phyloP scores from a whole-genome alignment of 202 grass and related monocot genomes.

The Carex arenaria region DNA sequence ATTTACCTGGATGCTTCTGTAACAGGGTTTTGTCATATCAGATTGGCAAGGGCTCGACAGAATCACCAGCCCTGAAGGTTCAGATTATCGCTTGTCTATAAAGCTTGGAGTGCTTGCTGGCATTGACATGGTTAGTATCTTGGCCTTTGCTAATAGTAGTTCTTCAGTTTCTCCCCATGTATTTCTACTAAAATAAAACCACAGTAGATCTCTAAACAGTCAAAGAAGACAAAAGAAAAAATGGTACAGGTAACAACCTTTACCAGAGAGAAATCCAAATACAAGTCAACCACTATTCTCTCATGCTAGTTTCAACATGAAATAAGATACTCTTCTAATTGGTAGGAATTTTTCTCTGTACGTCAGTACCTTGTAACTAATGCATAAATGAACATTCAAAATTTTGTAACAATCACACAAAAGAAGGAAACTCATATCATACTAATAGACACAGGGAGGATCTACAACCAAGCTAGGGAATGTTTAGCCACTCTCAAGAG shows the following conservation, averaged over 20 bases:
- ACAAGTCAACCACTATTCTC: not conserved
- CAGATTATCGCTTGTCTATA: constrained; percentile 44
- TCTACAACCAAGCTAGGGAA: too few relatives aligned
- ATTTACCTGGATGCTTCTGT: constrained; percentile 2
- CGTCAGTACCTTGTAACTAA: not conserved
- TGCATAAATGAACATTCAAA: not conserved
- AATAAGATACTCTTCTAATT: not conserved
- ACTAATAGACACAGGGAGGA: not conserved
- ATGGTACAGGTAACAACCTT: not conserved
- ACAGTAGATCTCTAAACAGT: not conserved
- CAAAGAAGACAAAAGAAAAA: not conserved
- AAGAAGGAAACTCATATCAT: not conserved
- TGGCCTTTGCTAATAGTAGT: not conserved
- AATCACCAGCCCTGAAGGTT: constrained; percentile 29
- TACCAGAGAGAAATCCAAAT: not conserved
- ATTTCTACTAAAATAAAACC: not conserved
- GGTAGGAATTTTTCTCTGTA: not conserved
- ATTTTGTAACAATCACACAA: not conserved
- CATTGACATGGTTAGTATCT: constrained; percentile 52
- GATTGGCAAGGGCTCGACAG: constrained; percentile 52
- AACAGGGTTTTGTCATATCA: constrained; percentile 56
- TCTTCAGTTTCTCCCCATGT: not conserved
- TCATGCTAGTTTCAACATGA: not conserved
- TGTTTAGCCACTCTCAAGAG: too few relatives aligned
- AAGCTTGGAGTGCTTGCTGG: constrained; percentile 41